Base-by-base conservation (phyloP, 78 protist species). In the Mantamonas sphyraenae region DNA sequence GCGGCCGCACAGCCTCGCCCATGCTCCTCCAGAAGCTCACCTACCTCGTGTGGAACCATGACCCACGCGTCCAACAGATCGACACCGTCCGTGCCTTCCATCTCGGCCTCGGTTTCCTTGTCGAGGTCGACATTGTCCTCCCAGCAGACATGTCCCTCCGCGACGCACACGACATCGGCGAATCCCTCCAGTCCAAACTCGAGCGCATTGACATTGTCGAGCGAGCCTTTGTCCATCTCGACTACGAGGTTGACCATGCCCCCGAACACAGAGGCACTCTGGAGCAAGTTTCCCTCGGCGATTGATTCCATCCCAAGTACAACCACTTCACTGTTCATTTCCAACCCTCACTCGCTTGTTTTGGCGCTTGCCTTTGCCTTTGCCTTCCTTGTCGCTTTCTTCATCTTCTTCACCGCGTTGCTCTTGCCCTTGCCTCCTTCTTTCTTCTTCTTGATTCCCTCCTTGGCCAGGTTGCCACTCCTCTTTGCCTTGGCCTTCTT, bases 161-260 rank as follows among this genome's bases (percentile, higher is more conserved):
- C 20, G 76, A 64, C 60, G 30, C 83, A 16, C 88, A 83, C 57
- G 83, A 83, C 64, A 76, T 83, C 51, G 87, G 79, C 43, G 82
- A 76, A 53, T 20, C 47, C 17, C 71, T 82, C 24, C 84, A 80
- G 64, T 2, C 3, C 59, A 38, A 4, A 5, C 20, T 84, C 26
- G 83, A 77, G 56, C 12, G 9, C 26, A 1, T 65, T 38, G 43
- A 24, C 30, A 38, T 67, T 2, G 83, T 83, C 37, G 75, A 70
- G 45, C 75, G 88, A 4, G 69, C 77, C 8, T 83, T 71, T 51
- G 84, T 83, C 38, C 88, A 83, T 53, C 17, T 79, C 42, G 88
- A 83, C 61, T 74, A 5, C 51, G 81, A 74, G 38, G 0, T 9
- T 7, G 67, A 16, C 30, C 85, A 74, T 63, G 1, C 3, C 4